phyloP scores from a whole-genome alignment of 805 yeast species.

The Candida insectorum region DNA sequence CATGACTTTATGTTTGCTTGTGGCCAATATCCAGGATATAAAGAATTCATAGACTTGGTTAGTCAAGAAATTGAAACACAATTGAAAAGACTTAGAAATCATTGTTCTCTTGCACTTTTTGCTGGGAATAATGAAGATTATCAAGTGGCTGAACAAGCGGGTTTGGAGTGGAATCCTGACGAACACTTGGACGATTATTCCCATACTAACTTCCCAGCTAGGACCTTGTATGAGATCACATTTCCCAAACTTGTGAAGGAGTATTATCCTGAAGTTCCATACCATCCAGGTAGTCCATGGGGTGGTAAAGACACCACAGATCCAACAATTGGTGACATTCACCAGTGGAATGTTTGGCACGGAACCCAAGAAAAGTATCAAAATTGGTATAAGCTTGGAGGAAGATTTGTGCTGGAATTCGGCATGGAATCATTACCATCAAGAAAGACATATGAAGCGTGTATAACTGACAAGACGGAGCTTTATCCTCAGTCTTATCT shows the following conservation, averaged over 20 bases:
- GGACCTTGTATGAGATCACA: constrained; percentile 36
- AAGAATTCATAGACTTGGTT: constrained; percentile 32
- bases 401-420: constrained; percentile 51
- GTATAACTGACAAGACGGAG: constrained; percentile 36
- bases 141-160: constrained; percentile 37
- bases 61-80: constrained; percentile 36
- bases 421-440: constrained; percentile 51
- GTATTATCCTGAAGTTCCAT: constrained; percentile 23
- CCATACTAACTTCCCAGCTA: constrained; percentile 41
- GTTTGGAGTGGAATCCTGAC: constrained; percentile 24
- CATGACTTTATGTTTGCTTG: constrained; percentile 60
- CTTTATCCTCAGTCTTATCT: constrained; percentile 42
- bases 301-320: constrained; percentile 31
- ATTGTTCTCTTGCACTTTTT: constrained; percentile 36
- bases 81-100: constrained; percentile 38
- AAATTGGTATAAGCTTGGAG: constrained; percentile 44
- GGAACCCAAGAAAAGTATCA: constrained; percentile 45
- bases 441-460: constrained; percentile 29
- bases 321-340: constrained; percentile 43
- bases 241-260: constrained; percentile 33
- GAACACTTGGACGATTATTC: constrained; percentile 24
- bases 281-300: constrained; percentile 51
- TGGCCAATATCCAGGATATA: constrained; percentile 49
- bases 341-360: constrained; percentile 60
- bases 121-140: constrained; percentile 51